Percentiles rank a stretch among this genome's conserved stretches.
Conservation (phyloP, 75 land plant species). For the Larix kaempferi region DNA sequence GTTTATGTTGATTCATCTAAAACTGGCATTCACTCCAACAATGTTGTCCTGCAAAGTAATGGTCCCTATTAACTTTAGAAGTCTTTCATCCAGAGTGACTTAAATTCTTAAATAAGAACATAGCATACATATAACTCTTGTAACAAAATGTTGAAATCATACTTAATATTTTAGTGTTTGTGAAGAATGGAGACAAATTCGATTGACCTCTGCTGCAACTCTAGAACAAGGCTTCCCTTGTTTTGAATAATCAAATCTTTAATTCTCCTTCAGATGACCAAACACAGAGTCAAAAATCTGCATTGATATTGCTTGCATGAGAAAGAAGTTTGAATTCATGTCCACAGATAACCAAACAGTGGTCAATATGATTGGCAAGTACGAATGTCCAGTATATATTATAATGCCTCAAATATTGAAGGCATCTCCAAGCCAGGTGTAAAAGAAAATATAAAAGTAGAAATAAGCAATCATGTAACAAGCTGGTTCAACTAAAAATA, state of each 20-base stretch:
- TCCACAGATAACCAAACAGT: too few species aligned
- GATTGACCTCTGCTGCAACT: constrained; percentile 88
- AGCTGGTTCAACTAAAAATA: too few species aligned
- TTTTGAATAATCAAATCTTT: constrained; percentile 49
- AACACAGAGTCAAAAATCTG: constrained; percentile 28
- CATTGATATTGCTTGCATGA: neutral
- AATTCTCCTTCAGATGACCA: constrained; percentile 48
- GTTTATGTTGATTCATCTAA: constrained; percentile 72
- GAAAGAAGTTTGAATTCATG: too few species aligned
- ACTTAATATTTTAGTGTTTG: constrained; percentile 87
- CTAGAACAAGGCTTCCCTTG: constrained; percentile 71
- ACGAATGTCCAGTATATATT: too few species aligned
- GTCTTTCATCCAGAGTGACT: neutral
- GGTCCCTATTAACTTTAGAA: neutral
- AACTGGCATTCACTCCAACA: constrained; percentile 93
- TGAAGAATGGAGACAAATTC: constrained; percentile 81
- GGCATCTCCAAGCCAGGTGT: too few species aligned
- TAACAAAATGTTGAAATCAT: constrained; percentile 34
- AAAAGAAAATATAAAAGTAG: too few species aligned
- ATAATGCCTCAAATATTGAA: too few species aligned
- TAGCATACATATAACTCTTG: constrained; percentile 86
- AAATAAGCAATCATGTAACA: too few species aligned
- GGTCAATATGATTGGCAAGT: too few species aligned
- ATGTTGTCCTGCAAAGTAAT: constrained; percentile 49
- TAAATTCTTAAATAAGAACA: constrained; percentile 57